Evolutionary conservation across 164 flowering plant genomes (phyloP).

Genomic region (Tetracentron sinense): DNA sequence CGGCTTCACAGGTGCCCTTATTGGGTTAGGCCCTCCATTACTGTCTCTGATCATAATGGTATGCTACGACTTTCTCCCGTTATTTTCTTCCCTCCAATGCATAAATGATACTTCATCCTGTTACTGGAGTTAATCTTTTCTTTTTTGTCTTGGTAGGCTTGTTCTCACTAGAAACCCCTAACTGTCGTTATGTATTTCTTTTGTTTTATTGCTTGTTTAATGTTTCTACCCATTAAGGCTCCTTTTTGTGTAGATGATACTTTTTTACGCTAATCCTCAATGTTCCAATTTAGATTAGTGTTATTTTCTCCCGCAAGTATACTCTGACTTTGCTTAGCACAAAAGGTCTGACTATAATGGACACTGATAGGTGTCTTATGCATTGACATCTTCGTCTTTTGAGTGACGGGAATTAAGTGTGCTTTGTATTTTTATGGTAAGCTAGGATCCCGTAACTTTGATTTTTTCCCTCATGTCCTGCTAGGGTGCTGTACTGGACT

Average conservation of each 20-base stretch:
- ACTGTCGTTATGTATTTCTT: not conserved
- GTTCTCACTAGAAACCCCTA: not conserved
- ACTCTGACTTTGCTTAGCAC: too few relatives aligned
- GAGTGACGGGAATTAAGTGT: too few relatives aligned
- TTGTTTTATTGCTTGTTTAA: too few relatives aligned
- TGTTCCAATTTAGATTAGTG: too few relatives aligned
- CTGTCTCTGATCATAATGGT: slow-evolving; percentile 93
- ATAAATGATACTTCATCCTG: not conserved
- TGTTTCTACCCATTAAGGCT: too few relatives aligned
- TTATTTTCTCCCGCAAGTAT: too few relatives aligned
- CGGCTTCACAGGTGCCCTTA: slow-evolving; percentile 96
- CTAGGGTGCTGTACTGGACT: not conserved
- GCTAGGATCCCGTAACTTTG: not conserved
- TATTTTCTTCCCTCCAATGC: not conserved
- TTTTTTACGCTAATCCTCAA: too few relatives aligned
- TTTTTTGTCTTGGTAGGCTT: not conserved
- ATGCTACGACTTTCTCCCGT: slow-evolving; percentile 4
- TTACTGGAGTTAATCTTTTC: not conserved
- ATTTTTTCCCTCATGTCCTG: not conserved
- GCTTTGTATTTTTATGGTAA: not conserved
- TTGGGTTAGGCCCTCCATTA: slow-evolving; percentile 94
- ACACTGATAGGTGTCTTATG: not conserved
- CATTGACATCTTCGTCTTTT: too few relatives aligned
- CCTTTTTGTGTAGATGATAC: too few relatives aligned
- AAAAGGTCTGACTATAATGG: too few relatives aligned